Conservation (phyloP, 2,329 filamentous ascomycete genomes). For the Chrysosporium queenslandicum region DNA sequence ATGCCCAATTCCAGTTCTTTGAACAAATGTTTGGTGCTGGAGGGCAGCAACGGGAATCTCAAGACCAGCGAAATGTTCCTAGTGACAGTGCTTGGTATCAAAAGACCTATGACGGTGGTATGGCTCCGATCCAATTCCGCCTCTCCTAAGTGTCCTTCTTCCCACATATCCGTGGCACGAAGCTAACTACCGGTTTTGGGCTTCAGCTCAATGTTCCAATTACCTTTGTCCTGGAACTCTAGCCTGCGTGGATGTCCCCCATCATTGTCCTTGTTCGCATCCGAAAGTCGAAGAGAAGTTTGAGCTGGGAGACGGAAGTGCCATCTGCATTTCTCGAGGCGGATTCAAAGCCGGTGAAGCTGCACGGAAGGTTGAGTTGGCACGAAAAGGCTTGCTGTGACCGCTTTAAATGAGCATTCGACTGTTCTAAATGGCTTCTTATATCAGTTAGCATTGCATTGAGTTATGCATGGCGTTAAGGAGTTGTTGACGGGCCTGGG, state of each 20-base stretch:
- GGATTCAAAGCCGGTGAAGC: constrained; percentile 41
- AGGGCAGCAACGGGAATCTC: constrained; percentile 46
- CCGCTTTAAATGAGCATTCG: not conserved
- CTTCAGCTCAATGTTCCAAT: constrained; percentile 69
- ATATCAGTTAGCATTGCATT: not conserved
- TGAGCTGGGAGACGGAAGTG: constrained; percentile 44
- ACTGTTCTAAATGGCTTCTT: not conserved
- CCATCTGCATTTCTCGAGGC: constrained; percentile 41
- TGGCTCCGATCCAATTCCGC: not conserved
- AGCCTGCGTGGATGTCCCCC: constrained; percentile 89
- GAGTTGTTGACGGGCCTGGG: too few relatives aligned
- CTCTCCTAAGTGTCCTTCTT: not conserved
- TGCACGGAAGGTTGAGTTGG: constrained; percentile 41
- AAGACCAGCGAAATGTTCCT: constrained; percentile 64
- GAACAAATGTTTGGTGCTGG: constrained; percentile 85
- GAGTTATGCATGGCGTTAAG: too few relatives aligned
- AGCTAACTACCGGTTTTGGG: constrained; percentile 3
- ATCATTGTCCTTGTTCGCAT: constrained; percentile 91
- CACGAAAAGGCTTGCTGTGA: constrained; percentile 42
- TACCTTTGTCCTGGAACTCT: constrained; percentile 93
- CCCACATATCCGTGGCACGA: not conserved
- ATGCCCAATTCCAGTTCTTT: constrained; percentile 92
- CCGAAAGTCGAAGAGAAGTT: constrained; percentile 67
- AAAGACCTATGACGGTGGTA: constrained; percentile 26
- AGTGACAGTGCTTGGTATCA: constrained; percentile 78